Evolutionary conservation across 169 alveolate species (phyloP), one percentile per base, ranked within the genome.

Genomic region (Amoebophrya sp.): DNA sequence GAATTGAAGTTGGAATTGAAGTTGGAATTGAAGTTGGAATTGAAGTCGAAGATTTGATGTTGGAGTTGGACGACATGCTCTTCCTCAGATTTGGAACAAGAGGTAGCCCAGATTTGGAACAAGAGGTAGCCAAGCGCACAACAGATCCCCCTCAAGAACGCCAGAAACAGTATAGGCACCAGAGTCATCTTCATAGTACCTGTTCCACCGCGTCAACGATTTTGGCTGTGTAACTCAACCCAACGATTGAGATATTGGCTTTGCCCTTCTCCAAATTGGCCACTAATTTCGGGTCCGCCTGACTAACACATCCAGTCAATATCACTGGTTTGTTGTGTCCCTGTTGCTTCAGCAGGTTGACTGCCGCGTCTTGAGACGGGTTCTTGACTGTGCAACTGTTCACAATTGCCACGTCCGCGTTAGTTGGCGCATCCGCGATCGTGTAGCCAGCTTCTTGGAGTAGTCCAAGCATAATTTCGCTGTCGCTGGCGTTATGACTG

Each of bases 341-440:
- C 33, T 29, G 33, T 65, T 38, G 41, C 90, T 78, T 39, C 41
- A 96, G 95, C 92, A 93, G 77, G 36, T 95, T 96, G 83, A 93
- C 94, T 95, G 97, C 95, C 89, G 99, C 98, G 89, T 98, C 99
- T 95, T 98, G 98, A 41, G 99, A 97, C 29, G 99, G 99, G 65
- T 97, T 97, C 94, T 98, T 98, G 78, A 98, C 99, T 0, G 99
- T 98, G 94, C 99, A 98, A 41, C 98, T 96, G 91, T 98, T 98
- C 55, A 98, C 94, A 39, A 98, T 96, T 40, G 97, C 95, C 6
- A 98, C 94, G 94, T 98, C 98, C 76, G 94, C 97, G 29, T 95
- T 97, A 41, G 97, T 98, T 77, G 96, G 93, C 76, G 93, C 93
- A 40, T 97, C 97, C 38, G 97, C 98, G 54, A 98, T 94, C 40